Evolutionary conservation across 2,329 filamentous ascomycete genomes (phyloP).

Genomic region (Penicillium sclerotigenum): DNA sequence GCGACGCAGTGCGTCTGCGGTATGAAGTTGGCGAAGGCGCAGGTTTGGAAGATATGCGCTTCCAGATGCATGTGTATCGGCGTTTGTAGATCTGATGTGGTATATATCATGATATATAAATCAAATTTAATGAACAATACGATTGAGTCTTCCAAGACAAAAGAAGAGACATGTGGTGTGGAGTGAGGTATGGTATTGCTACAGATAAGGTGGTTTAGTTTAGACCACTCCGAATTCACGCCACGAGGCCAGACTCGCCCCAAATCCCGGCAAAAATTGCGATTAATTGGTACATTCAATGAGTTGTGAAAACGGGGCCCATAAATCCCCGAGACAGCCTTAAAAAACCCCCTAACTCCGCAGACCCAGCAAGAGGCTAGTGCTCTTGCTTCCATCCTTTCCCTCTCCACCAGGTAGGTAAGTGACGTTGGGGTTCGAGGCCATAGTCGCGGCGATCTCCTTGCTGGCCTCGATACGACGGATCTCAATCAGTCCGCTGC

Average conservation of each 20-base stretch:
- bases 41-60: slow-evolving; percentile 88
- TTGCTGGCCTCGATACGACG: slow-evolving; percentile 94
- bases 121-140: slow-evolving; percentile 8
- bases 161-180: slow-evolving; percentile 5
- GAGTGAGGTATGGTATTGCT: slow-evolving; percentile 30
- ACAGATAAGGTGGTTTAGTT: slow-evolving; percentile 22
- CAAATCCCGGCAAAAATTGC: slow-evolving; percentile 23
- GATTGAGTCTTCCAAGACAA: slow-evolving; percentile 2
- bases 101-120: slow-evolving; percentile 1
- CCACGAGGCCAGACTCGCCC: slow-evolving; percentile 30
- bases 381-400: slow-evolving; percentile 59
- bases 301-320: slow-evolving; percentile 11
- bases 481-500: slow-evolving; percentile 92
- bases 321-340: slow-evolving; percentile 8
- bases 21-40: slow-evolving; percentile 90
- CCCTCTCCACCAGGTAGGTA: slow-evolving; percentile 75
- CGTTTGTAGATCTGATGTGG: slow-evolving; percentile 26
- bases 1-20: slow-evolving; percentile 58
- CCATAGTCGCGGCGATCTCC: slow-evolving; percentile 89
- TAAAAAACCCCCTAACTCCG: slow-evolving; percentile 46
- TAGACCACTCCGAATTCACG: slow-evolving; percentile 27
- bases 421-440: slow-evolving; percentile 89
- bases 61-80: slow-evolving; percentile 81
- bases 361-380: slow-evolving; percentile 66
- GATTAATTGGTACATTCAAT: slow-evolving; percentile 28